Base-by-base conservation (phyloP, 2,329 filamentous ascomycete genomes). In the Fusarium tanahbumbuense region DNA sequence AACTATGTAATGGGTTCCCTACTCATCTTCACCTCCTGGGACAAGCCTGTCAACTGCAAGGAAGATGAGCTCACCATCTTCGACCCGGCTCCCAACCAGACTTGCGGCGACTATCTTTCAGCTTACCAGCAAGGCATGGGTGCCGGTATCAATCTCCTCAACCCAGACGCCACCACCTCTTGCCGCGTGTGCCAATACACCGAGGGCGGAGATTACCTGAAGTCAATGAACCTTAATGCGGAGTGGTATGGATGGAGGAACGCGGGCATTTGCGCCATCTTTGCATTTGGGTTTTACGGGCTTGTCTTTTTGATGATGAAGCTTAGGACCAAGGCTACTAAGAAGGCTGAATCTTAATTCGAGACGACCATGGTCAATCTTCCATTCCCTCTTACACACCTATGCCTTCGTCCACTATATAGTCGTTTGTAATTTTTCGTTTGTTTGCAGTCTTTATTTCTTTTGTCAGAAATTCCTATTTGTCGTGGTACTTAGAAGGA, bases 221-320 rank as follows among this genome's bases (percentile, higher is more conserved):
- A 77, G 4, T 87, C 83, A 0, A 64, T 92, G 13, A 91, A 92
- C 73, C 72, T 92, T 4, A 81, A 82, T 1, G 83, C 88, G 3
- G 88, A 91, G 67, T 87, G 83, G 66, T 88, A 88, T 70, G 89
- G 89, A 0, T 92, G 90, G 91, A 83, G 91, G 45, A 84, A 92
- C 76, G 87, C 87, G 0, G 90, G 75, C 0, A 88, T 91, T 53
- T 83, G 86, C 6, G 85, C 85, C 2, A 78, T 88, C 6, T 90
- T 90, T 68, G 84, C 81, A 2, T 58, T 87, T 44, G 85, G 83
- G 48, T 85, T 83, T 2, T 91, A 91, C 49, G 76, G 75, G 0
- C 49, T 84, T 56, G 83, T 85, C 6, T 83, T 80, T 58, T 64
- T 70, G 5, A 74, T 85, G 62, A 85, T 85, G 83, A 84, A 84